Evolutionary conservation across 441 rosid genomes (phyloP), one percentile per base, ranked within the genome.

Genomic region (Eruca vesicaria): DNA sequence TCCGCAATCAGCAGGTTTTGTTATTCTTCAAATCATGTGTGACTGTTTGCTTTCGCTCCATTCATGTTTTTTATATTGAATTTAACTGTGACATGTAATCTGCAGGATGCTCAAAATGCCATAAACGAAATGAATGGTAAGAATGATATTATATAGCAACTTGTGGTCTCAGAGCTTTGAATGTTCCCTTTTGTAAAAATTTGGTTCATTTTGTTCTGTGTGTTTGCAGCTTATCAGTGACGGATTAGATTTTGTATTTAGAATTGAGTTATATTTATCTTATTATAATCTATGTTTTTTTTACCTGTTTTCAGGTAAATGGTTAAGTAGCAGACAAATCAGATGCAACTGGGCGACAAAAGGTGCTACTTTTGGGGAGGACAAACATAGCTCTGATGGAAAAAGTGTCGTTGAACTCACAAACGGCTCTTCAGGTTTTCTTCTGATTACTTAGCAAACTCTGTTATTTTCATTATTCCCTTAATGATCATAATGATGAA

Each of bases 31-130:
- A 21, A 63, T 57, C 56, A 78, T 26, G n/a, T 0, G 10, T 62
- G 53, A 6, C 62, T 41, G 16, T 57, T 72, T 55, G 7, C 33
- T 45, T 73, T 29, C 59, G 36, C 58, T 48, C 4, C 5, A 5
- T 63, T 68, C 63, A 10, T 78, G 35, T 38, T 31, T 14, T n/a
- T 31, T 9, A 2, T 9, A 55, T 45, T 74, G 68, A 48, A 59
- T 52, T 64, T 23, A n/a, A 16, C 5, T 65, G 72, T 35, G 29
- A n/a, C 0, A 32, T 75, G 14, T 68, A 62, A 21, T 66, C 70
- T 68, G 36, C 88, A 92, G 97, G 96, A 92, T 73, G 96, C 97
- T 41, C 96, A 92, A 71, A 87, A 79, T 69, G 96, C 97, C 55
- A 89, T 92, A 43, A 89, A 87, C 77, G 96, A 90, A 82, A 82